phyloP scores from a whole-genome alignment of 208 protist genomes.

The Trypanosoma boissoni region DNA sequence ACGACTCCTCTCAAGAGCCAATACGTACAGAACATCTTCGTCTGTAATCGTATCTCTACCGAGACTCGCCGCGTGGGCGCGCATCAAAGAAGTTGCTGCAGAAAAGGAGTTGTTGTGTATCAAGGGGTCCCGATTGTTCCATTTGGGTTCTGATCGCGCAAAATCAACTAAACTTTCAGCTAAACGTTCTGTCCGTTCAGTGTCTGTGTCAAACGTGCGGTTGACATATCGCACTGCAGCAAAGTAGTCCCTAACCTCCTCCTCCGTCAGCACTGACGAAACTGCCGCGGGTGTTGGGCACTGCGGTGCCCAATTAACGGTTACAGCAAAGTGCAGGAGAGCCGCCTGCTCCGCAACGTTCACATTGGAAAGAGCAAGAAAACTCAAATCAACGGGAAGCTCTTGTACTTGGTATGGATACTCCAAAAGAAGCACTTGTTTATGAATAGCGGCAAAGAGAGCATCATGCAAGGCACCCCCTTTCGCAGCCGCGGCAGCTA shows the following conservation, averaged over 20 bases:
- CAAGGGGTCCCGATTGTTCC: conserved; percentile 79
- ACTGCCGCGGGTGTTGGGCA: conserved; percentile 21
- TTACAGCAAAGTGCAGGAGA: conserved; percentile 41
- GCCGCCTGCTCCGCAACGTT: conserved; percentile 9
- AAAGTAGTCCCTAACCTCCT: conserved; percentile 46
- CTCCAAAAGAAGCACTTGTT: conserved; percentile 57
- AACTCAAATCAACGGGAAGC: conserved; percentile 58
- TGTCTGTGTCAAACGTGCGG: conserved; percentile 15
- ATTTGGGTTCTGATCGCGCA: conserved; percentile 28
- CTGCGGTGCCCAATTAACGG: conserved; percentile 27
- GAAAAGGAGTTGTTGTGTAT: conserved; percentile 88
- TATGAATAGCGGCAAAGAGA: conserved; percentile 58
- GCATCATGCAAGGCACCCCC: conserved; percentile 36
- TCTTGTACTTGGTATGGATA: conserved; percentile 72
- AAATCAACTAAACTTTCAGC: conserved; percentile 44
- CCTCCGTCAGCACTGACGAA: background rate
- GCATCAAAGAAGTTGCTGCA: conserved; percentile 55
- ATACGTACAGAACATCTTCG: conserved; percentile 44
- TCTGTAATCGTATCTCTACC: conserved; percentile 40
- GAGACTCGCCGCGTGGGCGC: conserved; percentile 53
- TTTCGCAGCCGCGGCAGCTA: conserved; percentile 12
- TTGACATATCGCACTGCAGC: conserved; percentile 28
- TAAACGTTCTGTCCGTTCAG: conserved; percentile 15
- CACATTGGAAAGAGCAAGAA: conserved; percentile 42
- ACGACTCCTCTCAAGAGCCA: conserved; percentile 42